Evolutionary conservation across 176 grass and related monocot genomes (phyloP).

Genomic region (Juncus effusus): DNA sequence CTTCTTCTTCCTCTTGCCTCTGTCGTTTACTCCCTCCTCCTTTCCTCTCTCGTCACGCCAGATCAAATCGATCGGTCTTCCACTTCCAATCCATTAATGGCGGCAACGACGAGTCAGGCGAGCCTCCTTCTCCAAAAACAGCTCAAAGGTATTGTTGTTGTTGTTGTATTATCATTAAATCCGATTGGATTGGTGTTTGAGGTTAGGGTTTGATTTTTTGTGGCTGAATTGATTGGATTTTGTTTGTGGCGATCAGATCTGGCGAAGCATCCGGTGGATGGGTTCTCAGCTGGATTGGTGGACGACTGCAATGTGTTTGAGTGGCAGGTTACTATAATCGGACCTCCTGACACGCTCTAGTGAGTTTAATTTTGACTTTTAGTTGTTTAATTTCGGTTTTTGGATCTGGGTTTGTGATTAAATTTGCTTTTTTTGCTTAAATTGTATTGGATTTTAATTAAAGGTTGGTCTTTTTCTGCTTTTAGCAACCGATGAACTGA

Average conservation of each 20-base stretch:
- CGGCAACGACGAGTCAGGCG: constrained; percentile 53
- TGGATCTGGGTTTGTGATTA: not conserved
- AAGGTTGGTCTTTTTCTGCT: not conserved
- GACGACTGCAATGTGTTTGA: constrained; percentile 85
- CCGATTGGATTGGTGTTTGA: constrained; percentile 17
- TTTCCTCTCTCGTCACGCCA: constrained; percentile 41
- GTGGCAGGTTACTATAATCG: constrained; percentile 98
- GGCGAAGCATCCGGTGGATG: constrained; percentile 73
- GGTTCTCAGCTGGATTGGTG: constrained; percentile 78
- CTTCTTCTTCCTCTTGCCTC: constrained; percentile 11
- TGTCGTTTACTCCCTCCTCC: constrained; percentile 1
- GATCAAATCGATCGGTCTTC: constrained; percentile 45
- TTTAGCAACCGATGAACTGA: too few relatives aligned
- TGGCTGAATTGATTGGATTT: not conserved
- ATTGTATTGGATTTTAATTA: not conserved
- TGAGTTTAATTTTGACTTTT: constrained; percentile 46
- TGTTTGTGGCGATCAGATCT: constrained; percentile 54
- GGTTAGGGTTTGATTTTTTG: constrained; percentile 7
- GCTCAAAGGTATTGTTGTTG: constrained; percentile 55
- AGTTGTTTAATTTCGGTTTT: not conserved
- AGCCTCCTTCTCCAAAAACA: constrained; percentile 85
- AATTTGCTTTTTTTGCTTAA: not conserved
- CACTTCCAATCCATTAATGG: constrained; percentile 46
- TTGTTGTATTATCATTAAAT: constrained; percentile 17
- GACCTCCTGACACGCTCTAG: constrained; percentile 89